Conservation (phyloP, 1,139 yeast species). For the Sugiyamaella novakii region DNA sequence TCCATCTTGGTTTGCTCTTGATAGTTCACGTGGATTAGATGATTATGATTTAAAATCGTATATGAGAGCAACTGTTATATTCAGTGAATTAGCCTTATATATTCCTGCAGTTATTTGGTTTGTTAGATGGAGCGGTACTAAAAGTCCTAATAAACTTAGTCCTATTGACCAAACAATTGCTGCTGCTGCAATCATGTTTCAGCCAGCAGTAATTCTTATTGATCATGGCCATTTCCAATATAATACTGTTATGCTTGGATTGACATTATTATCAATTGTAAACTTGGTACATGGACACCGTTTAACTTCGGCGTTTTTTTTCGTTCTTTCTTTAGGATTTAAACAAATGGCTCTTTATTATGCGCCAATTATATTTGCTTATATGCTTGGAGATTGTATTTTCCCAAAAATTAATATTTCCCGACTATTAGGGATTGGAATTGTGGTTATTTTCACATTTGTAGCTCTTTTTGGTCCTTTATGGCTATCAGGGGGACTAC, state of each 20-base stretch:
- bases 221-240: slow-evolving; percentile 98
- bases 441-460: slow-evolving; percentile 62
- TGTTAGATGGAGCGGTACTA: slow-evolving; percentile 51
- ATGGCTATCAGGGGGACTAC: slow-evolving; percentile 42
- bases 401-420: slow-evolving; percentile 43
- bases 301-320: slow-evolving; percentile 75
- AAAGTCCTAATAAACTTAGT: slow-evolving; percentile 46
- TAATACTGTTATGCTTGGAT: slow-evolving; percentile 91
- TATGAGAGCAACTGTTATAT: slow-evolving; percentile 78
- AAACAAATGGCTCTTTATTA: slow-evolving; percentile 96
- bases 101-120: slow-evolving; percentile 78
- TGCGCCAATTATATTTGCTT: slow-evolving; percentile 84
- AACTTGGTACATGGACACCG: slow-evolving; percentile 62
- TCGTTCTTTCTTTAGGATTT: slow-evolving; percentile 75
- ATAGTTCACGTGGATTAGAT: slow-evolving; percentile 75
- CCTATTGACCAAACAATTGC: slow-evolving; percentile 78
- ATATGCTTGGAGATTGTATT: slow-evolving; percentile 57
- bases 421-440: slow-evolving; percentile 61
- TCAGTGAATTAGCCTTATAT: slow-evolving; percentile 73
- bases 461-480: slow-evolving; percentile 63
- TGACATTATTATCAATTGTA: slow-evolving; percentile 67
- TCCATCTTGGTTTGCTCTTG: slow-evolving; percentile 74
- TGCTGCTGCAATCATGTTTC: slow-evolving; percentile 72
- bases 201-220: slow-evolving; percentile 75
- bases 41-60: slow-evolving; percentile 65